phyloP scores from a whole-genome alignment of 2,329 filamentous ascomycete species.

The Fusarium sp. region DNA sequence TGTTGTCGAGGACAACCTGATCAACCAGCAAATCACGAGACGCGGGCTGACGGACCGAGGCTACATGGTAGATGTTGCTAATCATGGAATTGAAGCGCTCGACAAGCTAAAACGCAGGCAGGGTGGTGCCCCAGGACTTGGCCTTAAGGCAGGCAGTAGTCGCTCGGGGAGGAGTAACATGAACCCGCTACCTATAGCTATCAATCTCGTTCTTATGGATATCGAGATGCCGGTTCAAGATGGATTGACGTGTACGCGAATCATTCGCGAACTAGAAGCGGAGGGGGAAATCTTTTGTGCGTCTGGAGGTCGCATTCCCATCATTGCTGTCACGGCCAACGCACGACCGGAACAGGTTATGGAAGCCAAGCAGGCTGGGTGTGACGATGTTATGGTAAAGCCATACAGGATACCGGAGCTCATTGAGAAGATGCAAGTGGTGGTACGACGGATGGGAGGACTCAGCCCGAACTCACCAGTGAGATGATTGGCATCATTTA shows the following conservation, averaged over 20 bases:
- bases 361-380: slow-evolving; percentile 59
- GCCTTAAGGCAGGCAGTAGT: neutral
- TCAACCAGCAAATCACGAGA: slow-evolving; percentile 66
- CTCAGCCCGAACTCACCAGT: slow-evolving; percentile 43
- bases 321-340: slow-evolving; percentile 74
- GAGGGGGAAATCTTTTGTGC: slow-evolving; percentile 57
- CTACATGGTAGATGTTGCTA: slow-evolving; percentile 61
- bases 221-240: slow-evolving; percentile 81
- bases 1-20: slow-evolving; percentile 67
- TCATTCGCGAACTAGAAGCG: slow-evolving; percentile 69
- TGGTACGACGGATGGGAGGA: slow-evolving; percentile 50
- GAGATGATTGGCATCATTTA: slow-evolving; percentile 21
- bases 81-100: slow-evolving; percentile 64
- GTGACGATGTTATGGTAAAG: slow-evolving; percentile 75
- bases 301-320: slow-evolving; percentile 62
- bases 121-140: slow-evolving; percentile 31
- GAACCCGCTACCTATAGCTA: slow-evolving; percentile 43
- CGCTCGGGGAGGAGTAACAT: slow-evolving; percentile 20
- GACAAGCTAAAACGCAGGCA: slow-evolving; percentile 51
- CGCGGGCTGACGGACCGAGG: slow-evolving; percentile 60
- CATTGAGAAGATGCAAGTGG: slow-evolving; percentile 64
- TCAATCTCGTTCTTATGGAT: slow-evolving; percentile 76
- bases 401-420: slow-evolving; percentile 72
- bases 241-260: slow-evolving; percentile 70
- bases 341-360: slow-evolving; percentile 68